Base-by-base conservation (phyloP, 257 asterid species). In the Plantago elongata region DNA sequence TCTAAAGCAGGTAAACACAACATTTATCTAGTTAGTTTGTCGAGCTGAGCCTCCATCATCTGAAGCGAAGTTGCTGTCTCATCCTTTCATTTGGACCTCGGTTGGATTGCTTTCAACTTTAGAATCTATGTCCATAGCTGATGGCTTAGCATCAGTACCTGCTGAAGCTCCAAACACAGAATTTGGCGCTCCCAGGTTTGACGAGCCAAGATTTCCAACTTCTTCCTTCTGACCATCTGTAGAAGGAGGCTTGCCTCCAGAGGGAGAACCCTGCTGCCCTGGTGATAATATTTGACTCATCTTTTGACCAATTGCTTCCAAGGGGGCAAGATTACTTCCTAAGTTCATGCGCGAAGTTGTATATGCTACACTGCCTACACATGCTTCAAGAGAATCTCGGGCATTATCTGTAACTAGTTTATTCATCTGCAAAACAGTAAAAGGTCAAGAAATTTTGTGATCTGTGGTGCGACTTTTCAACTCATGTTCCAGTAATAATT, bases 341-440 rank as follows among this genome's bases (percentile, higher is more conserved):
- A 80, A 13, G 65, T 75, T 76, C 45, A 47, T 66, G 71, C 86
- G 73, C 46, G 82, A 70, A 6, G 66, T 64, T 29, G 27, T 22
- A 22, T 1, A 22, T 22, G 27, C 27, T 22, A 22, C 27, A 22
- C 62, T 71, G 5, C 71, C 51, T 52, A 70, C 48, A 62, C 64
- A 68, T 34, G 83, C 81, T 27, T 70, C 81, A 60, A 69, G 70
- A 55, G 85, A 64, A 62, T 83, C 84, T 17, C 64, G 77, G 48
- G 54, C 78, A 54, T 64, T 77, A 27, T 83, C 86, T 9, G 70
- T 54, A 59, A 88, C 72, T 54, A 75, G 76, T 74, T 74, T 75
- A 69, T 83, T 69, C 78, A 85, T 79, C 98, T 90, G 83, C 72
- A 64, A 62, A 47, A 67, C 98, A 87, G 83, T 72, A 66, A 62